phyloP scores from a whole-genome alignment of 2,329 filamentous ascomycete genomes.

The Lachnellula willkommii region DNA sequence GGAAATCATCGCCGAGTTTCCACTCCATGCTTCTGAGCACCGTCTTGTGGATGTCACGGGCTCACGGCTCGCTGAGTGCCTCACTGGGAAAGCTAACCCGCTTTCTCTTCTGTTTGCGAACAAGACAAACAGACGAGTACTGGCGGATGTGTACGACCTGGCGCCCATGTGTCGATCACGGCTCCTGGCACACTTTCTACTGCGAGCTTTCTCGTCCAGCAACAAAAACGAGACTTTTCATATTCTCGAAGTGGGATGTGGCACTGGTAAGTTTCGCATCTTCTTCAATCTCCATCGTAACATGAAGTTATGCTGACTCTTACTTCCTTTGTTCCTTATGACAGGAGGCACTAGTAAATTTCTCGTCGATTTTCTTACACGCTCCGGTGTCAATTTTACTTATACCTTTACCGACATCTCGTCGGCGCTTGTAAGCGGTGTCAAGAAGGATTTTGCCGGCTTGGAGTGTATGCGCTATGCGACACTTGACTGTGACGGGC shows the following conservation, averaged over 20 bases:
- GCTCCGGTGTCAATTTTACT: constrained; percentile 21
- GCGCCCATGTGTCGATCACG: not conserved
- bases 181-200: not conserved
- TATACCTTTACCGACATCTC: constrained; percentile 42
- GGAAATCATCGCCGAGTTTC: not conserved
- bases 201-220: not conserved
- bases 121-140: not conserved
- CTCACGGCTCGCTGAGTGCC: not conserved
- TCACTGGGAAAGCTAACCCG: not conserved
- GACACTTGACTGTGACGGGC: constrained; percentile 9
- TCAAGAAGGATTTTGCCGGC: constrained; percentile 8
- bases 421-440: constrained; percentile 18
- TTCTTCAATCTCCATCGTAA: not conserved
- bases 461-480: constrained; percentile 9
- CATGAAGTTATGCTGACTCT: not conserved
- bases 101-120: not conserved
- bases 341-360: constrained; percentile 35
- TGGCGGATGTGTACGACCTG: not conserved
- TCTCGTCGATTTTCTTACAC: constrained; percentile 28
- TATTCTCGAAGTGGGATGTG: not conserved
- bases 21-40: not conserved
- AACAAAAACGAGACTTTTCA: not conserved
- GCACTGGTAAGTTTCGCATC: not conserved
- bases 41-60: not conserved
- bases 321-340: not conserved